Conservation (phyloP, 1,284 basidiomycete species). For the Amylostereum chailletii region DNA sequence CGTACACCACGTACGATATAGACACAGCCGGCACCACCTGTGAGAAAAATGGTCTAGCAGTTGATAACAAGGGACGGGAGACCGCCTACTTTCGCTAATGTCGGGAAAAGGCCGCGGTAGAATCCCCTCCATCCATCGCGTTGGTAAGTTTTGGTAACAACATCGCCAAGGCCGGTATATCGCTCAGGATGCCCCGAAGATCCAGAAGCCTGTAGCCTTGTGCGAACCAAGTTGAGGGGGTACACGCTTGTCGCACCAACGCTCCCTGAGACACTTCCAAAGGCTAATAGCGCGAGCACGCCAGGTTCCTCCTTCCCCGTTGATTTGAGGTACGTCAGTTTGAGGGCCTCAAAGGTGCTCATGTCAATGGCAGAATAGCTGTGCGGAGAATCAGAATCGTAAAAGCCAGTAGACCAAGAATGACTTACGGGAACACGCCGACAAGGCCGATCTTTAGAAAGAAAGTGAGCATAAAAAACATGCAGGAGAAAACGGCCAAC, state of each 20-base stretch:
- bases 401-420: slow-evolving; percentile 1
- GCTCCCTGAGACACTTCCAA: slow-evolving; percentile 84
- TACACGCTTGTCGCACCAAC: slow-evolving; percentile 92
- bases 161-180: slow-evolving; percentile 87
- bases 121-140: slow-evolving; percentile 92
- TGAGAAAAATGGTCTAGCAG: neutral
- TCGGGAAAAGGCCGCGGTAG: slow-evolving; percentile 89
- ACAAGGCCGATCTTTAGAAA: slow-evolving; percentile 69
- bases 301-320: slow-evolving; percentile 79
- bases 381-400: slow-evolving; percentile 8
- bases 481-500: slow-evolving; percentile 20
- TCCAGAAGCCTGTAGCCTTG: slow-evolving; percentile 92
- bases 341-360: slow-evolving; percentile 91
- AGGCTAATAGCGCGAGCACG: slow-evolving; percentile 74
- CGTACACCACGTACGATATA: slow-evolving; percentile 90
- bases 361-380: slow-evolving; percentile 89
- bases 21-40: slow-evolving; percentile 91
- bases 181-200: slow-evolving; percentile 85
- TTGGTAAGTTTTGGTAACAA: slow-evolving; percentile 72
- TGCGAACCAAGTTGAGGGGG: slow-evolving; percentile 89
- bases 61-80: neutral
- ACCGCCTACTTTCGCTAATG: slow-evolving; percentile 71
- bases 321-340: slow-evolving; percentile 74
- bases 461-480: neutral
- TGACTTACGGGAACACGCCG: slow-evolving; percentile 79